These are phyloP conservation scores for Forsythia suspensa DNA, from an alignment of 257 asterid genomes.

Conservation along the genomic window DNA sequence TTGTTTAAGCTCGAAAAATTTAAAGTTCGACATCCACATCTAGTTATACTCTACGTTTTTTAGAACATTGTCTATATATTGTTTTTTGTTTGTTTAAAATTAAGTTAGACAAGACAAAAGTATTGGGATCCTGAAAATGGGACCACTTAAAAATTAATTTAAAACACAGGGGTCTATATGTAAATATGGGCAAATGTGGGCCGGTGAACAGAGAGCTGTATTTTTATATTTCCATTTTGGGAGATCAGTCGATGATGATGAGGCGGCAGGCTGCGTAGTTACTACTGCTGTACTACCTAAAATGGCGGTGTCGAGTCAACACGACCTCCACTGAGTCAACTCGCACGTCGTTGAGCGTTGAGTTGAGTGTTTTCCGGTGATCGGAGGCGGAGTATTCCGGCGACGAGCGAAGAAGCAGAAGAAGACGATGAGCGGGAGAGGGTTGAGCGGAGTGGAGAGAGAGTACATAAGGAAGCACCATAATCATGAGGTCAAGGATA, in stretches of 20 bases:
- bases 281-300: slow-evolving; percentile 8
- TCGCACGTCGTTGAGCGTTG: slow-evolving; percentile 8
- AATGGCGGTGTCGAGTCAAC: slow-evolving; percentile 19
- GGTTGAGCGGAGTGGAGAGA: slow-evolving; percentile 46
- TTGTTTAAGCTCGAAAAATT: no score
- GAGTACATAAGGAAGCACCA: slow-evolving; percentile 63
- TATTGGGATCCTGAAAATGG: background rate
- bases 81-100: no score
- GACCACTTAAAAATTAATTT: background rate
- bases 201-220: background rate
- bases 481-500: slow-evolving; percentile 46
- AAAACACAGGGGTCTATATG: background rate
- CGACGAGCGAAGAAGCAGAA: background rate
- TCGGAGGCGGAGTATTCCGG: slow-evolving; percentile 16
- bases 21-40: no score
- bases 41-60: no score
- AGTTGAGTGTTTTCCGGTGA: slow-evolving; percentile 11
- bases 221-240: slow-evolving; percentile 13
- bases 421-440: slow-evolving; percentile 42
- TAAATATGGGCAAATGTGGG: background rate
- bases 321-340: slow-evolving; percentile 32
- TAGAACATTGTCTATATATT: no score
- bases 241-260: slow-evolving; percentile 20
- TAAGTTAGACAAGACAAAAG: background rate
- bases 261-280: slow-evolving; percentile 28